These are phyloP conservation scores for Coprinellus micaceus DNA, from an alignment of 768 basidiomycete genomes.

Conservation along the genomic window DNA sequence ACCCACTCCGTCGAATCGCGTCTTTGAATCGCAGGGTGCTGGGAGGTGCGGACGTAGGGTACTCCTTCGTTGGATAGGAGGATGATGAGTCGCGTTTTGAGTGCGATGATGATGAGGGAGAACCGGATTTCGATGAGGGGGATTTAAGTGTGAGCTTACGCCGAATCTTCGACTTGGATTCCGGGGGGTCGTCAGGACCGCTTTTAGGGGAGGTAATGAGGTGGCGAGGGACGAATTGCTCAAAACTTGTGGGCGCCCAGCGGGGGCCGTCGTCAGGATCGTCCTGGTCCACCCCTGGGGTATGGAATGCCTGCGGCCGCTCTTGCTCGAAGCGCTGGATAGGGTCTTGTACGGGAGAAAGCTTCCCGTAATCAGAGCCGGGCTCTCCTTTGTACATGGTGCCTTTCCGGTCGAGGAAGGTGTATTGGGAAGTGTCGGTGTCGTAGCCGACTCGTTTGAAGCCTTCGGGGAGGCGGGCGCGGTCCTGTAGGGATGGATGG, in stretches of 20 bases:
- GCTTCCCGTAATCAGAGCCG: constrained; percentile 40
- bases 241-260: constrained; percentile 27
- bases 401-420: constrained; percentile 44
- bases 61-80: background rate
- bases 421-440: constrained; percentile 48
- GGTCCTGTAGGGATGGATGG: background rate
- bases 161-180: background rate
- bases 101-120: background rate
- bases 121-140: background rate
- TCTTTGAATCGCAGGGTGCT: constrained; percentile 22
- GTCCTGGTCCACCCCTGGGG: background rate
- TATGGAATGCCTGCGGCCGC: constrained; percentile 21
- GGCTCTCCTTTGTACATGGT: constrained; percentile 37
- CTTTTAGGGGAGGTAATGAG: constrained; percentile 39
- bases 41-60: background rate
- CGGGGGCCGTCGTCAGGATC: constrained; percentile 13
- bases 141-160: background rate
- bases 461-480: constrained; percentile 32
- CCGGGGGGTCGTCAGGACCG: background rate
- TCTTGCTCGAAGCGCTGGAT: constrained; percentile 7
- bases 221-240: constrained; percentile 43
- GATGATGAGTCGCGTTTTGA: background rate
- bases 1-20: constrained; percentile 28
- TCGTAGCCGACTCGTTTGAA: constrained; percentile 52
- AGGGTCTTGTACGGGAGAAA: constrained; percentile 31